Conservation (phyloP, 129 eudicot genomes). For the Flaveria robusta region DNA sequence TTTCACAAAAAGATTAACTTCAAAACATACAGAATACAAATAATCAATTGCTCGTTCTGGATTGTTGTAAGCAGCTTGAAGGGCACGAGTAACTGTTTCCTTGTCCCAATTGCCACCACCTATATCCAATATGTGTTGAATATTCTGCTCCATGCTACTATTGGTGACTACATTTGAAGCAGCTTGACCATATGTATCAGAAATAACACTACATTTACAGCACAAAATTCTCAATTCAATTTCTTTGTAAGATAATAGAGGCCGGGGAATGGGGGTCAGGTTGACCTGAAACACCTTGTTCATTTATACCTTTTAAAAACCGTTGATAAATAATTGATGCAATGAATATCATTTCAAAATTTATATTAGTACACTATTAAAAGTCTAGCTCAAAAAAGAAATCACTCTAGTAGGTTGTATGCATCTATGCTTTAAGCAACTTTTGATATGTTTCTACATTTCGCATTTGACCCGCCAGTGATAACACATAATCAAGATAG, state of each 20-base stretch:
- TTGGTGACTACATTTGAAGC: slow-evolving; percentile 69
- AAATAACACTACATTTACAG: slow-evolving; percentile 50
- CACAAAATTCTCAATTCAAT: background rate
- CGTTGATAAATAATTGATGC: background rate
- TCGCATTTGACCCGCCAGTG: background rate
- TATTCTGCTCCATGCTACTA: slow-evolving; percentile 64
- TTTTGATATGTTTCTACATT: background rate
- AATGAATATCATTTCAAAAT: background rate
- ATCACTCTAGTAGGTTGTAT: background rate
- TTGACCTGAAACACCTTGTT: background rate
- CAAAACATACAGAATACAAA: slow-evolving; percentile 68
- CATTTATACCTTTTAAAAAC: background rate
- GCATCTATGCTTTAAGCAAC: background rate
- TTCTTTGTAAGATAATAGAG: too few relatives aligned
- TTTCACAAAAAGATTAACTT: background rate
- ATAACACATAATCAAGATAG: background rate
- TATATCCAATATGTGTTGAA: slow-evolving; percentile 84
- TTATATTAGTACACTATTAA: background rate
- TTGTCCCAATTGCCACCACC: slow-evolving; percentile 98
- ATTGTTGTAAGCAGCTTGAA: slow-evolving; percentile 94
- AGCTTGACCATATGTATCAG: slow-evolving; percentile 64
- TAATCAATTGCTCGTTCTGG: slow-evolving; percentile 98
- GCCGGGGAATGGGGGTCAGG: too few relatives aligned
- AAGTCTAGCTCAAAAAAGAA: background rate
- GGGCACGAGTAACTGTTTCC: slow-evolving; percentile 90